Conservation (phyloP, 306 rosid genomes). For the Spatholobus suberectus region DNA sequence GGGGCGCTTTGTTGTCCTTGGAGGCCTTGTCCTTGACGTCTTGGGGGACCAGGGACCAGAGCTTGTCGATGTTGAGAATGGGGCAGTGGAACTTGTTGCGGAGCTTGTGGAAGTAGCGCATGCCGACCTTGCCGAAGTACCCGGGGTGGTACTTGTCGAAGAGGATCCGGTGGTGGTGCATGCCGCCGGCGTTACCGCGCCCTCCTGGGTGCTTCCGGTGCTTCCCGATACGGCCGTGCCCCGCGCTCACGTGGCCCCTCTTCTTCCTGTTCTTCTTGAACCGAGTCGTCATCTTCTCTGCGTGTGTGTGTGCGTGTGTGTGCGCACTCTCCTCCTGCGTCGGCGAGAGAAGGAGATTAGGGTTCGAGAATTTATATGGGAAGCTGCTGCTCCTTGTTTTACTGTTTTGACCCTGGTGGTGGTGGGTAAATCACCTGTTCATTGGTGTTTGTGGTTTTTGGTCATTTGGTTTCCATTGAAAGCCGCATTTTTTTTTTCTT, state of each 20-base stretch:
- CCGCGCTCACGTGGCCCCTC: slow-evolving; percentile 42
- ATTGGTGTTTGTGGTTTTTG: neutral
- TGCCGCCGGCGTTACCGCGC: slow-evolving; percentile 48
- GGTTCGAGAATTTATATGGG: neutral
- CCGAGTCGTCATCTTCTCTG: slow-evolving; percentile 34
- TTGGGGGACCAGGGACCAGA: slow-evolving; percentile 44
- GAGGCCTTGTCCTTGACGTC: slow-evolving; percentile 41
- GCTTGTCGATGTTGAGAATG: slow-evolving; percentile 43
- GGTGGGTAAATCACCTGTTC: too few relatives aligned
- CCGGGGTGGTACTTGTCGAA: slow-evolving; percentile 51
- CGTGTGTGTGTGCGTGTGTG: too few relatives aligned
- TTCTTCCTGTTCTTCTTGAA: slow-evolving; percentile 47
- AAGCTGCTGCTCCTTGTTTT: neutral
- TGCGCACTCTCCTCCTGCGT: neutral
- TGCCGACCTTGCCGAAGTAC: slow-evolving; percentile 44
- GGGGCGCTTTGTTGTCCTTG: slow-evolving; percentile 30
- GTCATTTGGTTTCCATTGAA: neutral
- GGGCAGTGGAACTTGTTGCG: slow-evolving; percentile 45
- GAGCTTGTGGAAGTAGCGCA: slow-evolving; percentile 49
- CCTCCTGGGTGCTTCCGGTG: slow-evolving; percentile 48
- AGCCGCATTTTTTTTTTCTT: too few relatives aligned
- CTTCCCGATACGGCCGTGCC: slow-evolving; percentile 33
- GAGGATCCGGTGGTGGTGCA: slow-evolving; percentile 51
- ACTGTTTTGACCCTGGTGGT: neutral
- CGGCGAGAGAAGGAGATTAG: neutral